Evolutionary conservation across 164 flowering plant species (phyloP).

Genomic region (Amborella trichopoda): DNA sequence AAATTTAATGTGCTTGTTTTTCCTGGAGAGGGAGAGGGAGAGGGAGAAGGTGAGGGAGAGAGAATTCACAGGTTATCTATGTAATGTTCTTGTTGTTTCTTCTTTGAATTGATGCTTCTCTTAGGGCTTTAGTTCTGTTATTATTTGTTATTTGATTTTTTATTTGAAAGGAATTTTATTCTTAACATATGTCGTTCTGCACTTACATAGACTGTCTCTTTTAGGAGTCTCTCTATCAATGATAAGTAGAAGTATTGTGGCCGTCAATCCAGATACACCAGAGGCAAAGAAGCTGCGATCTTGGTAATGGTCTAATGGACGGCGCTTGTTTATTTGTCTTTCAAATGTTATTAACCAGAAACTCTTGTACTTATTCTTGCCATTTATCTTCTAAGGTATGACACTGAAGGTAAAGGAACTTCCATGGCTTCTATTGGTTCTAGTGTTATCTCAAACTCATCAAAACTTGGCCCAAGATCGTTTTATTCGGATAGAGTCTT

Average conservation of each 20-base stretch:
- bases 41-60: no score
- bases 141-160: no score
- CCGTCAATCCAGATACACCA: constrained; percentile 71
- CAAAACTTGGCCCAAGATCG: constrained; percentile 40
- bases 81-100: no score
- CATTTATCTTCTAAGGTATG: constrained; percentile 59
- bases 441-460: constrained; percentile 32
- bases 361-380: background rate
- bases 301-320: constrained; percentile 30
- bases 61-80: no score
- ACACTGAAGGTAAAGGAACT: constrained; percentile 74
- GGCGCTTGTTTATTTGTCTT: background rate
- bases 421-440: constrained; percentile 69
- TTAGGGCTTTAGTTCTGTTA: no score
- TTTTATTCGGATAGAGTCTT: constrained; percentile 67
- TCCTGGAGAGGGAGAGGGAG: no score
- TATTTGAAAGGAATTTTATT: no score
- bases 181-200: no score
- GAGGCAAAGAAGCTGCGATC: constrained; percentile 65
- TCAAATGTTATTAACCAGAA: no score
- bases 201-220: constrained; percentile 2
- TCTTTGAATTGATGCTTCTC: no score
- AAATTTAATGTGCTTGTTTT: no score
- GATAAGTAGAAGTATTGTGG: constrained; percentile 43
- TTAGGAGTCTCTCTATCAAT: constrained; percentile 81